These are phyloP conservation scores for Termitomyces sp. DNA, from an alignment of 768 basidiomycete genomes.

Conservation along the genomic window DNA sequence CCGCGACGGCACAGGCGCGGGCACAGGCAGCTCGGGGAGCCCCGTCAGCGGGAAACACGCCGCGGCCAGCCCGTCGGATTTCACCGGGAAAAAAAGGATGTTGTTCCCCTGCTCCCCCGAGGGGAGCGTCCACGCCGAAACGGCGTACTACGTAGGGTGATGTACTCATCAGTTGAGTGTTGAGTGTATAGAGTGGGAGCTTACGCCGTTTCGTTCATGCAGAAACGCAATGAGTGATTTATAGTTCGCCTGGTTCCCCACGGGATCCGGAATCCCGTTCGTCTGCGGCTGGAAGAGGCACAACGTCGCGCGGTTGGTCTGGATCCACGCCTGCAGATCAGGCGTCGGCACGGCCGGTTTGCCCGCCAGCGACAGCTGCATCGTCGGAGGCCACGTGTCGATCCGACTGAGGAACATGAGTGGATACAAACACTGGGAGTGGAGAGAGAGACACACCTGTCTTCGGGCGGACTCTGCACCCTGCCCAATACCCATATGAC, in stretches of 20 bases:
- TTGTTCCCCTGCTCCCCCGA: constrained; percentile 28
- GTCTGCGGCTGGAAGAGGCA: constrained; percentile 34
- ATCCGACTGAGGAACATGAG: constrained; percentile 38
- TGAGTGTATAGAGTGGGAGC: too few species aligned
- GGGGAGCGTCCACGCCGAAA: constrained; percentile 31
- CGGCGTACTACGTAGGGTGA: too few species aligned
- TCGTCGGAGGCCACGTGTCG: constrained; percentile 46
- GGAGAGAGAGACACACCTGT: too few species aligned
- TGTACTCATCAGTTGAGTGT: too few species aligned
- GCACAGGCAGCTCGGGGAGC: constrained; percentile 30
- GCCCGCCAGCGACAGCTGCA: constrained; percentile 36
- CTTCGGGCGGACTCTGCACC: constrained; percentile 22
- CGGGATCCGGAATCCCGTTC: constrained; percentile 24
- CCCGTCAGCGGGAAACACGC: constrained; percentile 34
- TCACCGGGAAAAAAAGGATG: constrained; percentile 33
- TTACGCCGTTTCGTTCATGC: constrained; percentile 31
- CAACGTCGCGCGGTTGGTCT: constrained; percentile 31
- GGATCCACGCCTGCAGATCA: constrained; percentile 47
- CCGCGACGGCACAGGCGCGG: constrained; percentile 22
- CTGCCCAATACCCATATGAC: constrained; percentile 34
- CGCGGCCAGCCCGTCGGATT: constrained; percentile 20
- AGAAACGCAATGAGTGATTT: constrained; percentile 37
- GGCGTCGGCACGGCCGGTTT: constrained; percentile 32
- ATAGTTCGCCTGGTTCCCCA: constrained; percentile 40
- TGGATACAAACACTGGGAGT: too few species aligned